Base-by-base conservation (phyloP, 2,329 filamentous ascomycete genomes). In the Trichoderma guizhouense region DNA sequence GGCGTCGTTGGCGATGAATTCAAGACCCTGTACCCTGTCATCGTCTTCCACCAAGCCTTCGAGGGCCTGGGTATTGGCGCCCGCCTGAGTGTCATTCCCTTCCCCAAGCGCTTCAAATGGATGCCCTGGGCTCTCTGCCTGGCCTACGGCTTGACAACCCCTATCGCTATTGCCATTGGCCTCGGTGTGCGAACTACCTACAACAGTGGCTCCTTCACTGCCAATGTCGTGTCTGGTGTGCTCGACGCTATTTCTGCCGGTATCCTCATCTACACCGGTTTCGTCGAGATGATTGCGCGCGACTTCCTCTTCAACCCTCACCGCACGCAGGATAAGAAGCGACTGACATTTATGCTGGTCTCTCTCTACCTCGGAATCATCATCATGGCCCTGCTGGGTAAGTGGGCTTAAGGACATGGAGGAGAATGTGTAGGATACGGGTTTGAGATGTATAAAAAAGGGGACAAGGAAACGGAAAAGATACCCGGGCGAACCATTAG, bases 221-320 rank as follows among this genome's bases (percentile, higher is more conserved):
- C 79, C 1, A 84, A 92, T 72, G 87, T 97, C 51, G 88, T 94
- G 73, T 94, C 94, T 75, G 94, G 94, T 12, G 84, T 97, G 0
- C 94, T 97, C 74, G 93, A 97, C 79, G 88, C 92, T 0, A 92
- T 97, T 75, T 93, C 90, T 39, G 93, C 93, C 0, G 94, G 94
- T 39, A 96, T 97, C 73, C 83, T 97, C 64, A 91, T 97, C 71
- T 97, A 97, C 81, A 97, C 94, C 0, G 93, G 93, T 2, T 84
- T 97, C 21, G 93, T 97, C 8, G 94, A 97, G 83, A 84, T 97
- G 70, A 91, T 97, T 86, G 94, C 94, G 1, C 93, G 96, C 77
- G 94, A 97, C 80, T 97, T 97, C 82, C 93, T 97, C 90, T 97
- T 96, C 83, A 95, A 91, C 79, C 86, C 87, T 5, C 88, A 91